A percentile compares a stretch with the other conserved stretches of the same genome.
Conservation (phyloP, 192 early-diverging fungal species). For the Spizellomyces sp. region DNA sequence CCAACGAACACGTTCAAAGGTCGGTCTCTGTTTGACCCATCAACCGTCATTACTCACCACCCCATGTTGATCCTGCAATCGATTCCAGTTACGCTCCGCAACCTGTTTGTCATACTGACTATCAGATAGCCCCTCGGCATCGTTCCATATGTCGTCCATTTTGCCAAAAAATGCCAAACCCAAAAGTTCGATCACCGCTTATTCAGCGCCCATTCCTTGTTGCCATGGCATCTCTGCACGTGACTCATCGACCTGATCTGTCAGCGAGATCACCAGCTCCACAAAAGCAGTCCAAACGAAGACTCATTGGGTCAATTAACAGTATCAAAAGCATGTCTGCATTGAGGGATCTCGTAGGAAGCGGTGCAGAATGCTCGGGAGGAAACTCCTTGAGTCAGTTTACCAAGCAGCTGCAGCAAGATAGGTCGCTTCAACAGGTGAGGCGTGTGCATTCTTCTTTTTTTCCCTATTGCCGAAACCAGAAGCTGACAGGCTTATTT, state of each 20-base stretch:
- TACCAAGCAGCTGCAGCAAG: conserved; percentile 80
- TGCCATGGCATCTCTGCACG: too few relatives aligned
- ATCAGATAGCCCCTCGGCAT: conserved; percentile 43
- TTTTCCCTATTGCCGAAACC: background rate
- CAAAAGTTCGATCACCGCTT: too few relatives aligned
- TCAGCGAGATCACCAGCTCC: too few relatives aligned
- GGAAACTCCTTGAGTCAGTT: conserved; percentile 73
- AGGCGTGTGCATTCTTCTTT: background rate
- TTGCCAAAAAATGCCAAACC: background rate
- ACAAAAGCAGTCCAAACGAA: too few relatives aligned
- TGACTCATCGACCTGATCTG: too few relatives aligned
- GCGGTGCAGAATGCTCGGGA: conserved; percentile 27
- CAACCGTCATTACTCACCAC: conserved; percentile 44
- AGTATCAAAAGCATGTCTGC: conserved; percentile 23
- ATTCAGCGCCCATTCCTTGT: too few relatives aligned
- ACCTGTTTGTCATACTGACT: conserved; percentile 55
- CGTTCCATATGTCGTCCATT: conserved; percentile 56
- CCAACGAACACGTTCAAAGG: background rate
- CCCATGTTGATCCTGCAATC: conserved; percentile 63
- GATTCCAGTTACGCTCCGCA: conserved; percentile 63
- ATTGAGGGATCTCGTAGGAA: conserved; percentile 24
- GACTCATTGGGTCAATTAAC: too few relatives aligned
- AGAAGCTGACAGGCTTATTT: background rate
- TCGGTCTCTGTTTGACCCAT: background rate
- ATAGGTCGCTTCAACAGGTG: conserved; percentile 83